Evolutionary conservation across 345 rosid species (phyloP), one percentile per base, ranked within the genome.

Genomic region (Camelina neglecta): DNA sequence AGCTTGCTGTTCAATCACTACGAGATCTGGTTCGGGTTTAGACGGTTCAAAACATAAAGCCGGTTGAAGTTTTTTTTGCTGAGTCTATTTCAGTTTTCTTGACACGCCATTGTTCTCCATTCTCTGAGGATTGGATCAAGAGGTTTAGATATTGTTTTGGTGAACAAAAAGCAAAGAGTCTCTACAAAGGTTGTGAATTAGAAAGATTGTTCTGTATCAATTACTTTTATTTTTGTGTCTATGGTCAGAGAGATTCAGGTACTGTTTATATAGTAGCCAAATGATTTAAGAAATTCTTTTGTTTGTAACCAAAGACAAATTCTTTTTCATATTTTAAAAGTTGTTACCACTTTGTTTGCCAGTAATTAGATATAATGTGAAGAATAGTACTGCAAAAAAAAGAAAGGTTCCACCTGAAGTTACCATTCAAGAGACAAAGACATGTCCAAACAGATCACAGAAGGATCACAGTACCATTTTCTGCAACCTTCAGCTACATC

Each of bases 1-100:
- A 93, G 98, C 82, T 76, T 93, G 84, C 85, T 96, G 77, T 96
- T 96, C 65, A 91, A 96, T 76, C 99, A 96, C 82, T 91, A 93
- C 23, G 98, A 96, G 81, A 86, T 90, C 73, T 93, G 98, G 99
- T 93, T 93, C 18, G 95, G 87, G 72, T 89, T 93, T 75, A 87
- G 89, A 78, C 83, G 88, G 71, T 59, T 80, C 23, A 87, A 78
- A 75, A 87, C 83, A 13, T 90, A 86, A 56, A 65, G 16, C 59
- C 26, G 0, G 67, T 38, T 67, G 31, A 65, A 56, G 33, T 65
- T 23, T 8, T 65, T 23, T 8, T 54, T 9, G 42, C 21, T 35
- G 45, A 18, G 45, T n/a, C 8, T 63, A 16, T 9, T 38, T 31
- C 2, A 21, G 15, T 33, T 75, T 49, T 65, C 67, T 66, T 24